A percentile compares a stretch with the other conserved stretches of the same genome.
Evolutionary conservation across 2,329 filamentous ascomycete genomes (phyloP).

Genomic region (Dactylella cylindrospora): DNA sequence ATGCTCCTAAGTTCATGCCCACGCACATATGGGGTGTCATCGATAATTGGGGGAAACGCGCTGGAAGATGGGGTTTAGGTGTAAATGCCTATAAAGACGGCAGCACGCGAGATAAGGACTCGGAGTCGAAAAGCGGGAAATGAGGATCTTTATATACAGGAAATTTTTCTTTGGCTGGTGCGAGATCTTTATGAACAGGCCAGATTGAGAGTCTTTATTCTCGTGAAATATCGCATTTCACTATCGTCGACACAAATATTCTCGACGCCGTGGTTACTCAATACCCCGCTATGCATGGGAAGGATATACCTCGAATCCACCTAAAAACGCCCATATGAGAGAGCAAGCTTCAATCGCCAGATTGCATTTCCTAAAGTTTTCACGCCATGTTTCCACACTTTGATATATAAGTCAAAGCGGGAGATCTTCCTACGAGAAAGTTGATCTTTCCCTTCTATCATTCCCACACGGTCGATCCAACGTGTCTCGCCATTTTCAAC

Average conservation of each 20-base stretch:
- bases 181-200: background rate
- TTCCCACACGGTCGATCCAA: slow-evolving; percentile 25
- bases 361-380: slow-evolving; percentile 5
- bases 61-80: slow-evolving; percentile 38
- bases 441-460: slow-evolving; percentile 29
- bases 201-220: slow-evolving; percentile 3
- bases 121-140: slow-evolving; percentile 19
- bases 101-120: slow-evolving; percentile 40
- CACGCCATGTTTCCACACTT: slow-evolving; percentile 8
- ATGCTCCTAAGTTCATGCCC: slow-evolving; percentile 25
- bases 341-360: slow-evolving; percentile 13
- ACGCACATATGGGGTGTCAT: slow-evolving; percentile 38
- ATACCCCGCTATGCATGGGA: background rate
- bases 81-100: slow-evolving; percentile 43
- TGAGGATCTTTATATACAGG: slow-evolving; percentile 31
- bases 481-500: slow-evolving; percentile 10
- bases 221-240: background rate
- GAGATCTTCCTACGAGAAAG: slow-evolving; percentile 22
- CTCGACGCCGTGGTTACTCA: slow-evolving; percentile 9
- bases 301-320: slow-evolving; percentile 20
- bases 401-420: slow-evolving; percentile 34
- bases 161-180: too few species aligned
- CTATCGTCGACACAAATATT: background rate
- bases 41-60: slow-evolving; percentile 38
- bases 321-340: slow-evolving; percentile 39